Evolutionary conservation across 2,329 filamentous ascomycete species (phyloP).

Genomic region (Paecilomyces sp.): DNA sequence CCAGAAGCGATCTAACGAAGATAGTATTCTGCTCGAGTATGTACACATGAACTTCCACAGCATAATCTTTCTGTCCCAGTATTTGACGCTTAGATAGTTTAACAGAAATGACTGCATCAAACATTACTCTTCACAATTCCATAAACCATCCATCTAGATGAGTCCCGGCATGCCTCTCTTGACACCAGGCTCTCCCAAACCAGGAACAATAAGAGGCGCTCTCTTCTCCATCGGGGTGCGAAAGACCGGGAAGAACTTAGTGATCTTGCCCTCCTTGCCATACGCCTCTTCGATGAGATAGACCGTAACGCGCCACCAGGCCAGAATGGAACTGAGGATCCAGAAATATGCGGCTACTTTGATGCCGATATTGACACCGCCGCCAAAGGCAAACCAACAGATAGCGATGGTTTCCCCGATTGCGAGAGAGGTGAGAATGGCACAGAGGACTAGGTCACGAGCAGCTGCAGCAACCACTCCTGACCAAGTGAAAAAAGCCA

Average conservation of each 20-base stretch:
- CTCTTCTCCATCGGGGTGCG: constrained; percentile 11
- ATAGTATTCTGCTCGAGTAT: neutral
- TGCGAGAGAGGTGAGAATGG: neutral
- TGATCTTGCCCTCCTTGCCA: constrained; percentile 1
- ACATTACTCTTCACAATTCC: neutral
- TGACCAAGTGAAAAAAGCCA: constrained; percentile 9
- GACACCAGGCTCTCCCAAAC: constrained; percentile 15
- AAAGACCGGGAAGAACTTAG: constrained; percentile 15
- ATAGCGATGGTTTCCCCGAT: neutral
- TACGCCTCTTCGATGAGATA: constrained; percentile 17
- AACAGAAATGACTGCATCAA: neutral
- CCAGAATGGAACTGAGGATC: constrained; percentile 11
- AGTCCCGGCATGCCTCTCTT: constrained; percentile 15
- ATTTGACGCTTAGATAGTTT: neutral
- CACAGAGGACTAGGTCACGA: constrained; percentile 4
- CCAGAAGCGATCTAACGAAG: too few species aligned
- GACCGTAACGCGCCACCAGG: constrained; percentile 16
- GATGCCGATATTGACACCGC: constrained; percentile 9
- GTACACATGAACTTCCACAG: neutral
- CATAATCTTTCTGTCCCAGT: neutral
- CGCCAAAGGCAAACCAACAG: neutral
- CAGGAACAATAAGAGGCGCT: constrained; percentile 12
- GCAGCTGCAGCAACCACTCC: constrained; percentile 10
- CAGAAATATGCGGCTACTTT: constrained; percentile 16
- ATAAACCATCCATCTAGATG: neutral